Base-by-base conservation (phyloP, 345 rosid genomes). In the Excoecaria agallocha region DNA sequence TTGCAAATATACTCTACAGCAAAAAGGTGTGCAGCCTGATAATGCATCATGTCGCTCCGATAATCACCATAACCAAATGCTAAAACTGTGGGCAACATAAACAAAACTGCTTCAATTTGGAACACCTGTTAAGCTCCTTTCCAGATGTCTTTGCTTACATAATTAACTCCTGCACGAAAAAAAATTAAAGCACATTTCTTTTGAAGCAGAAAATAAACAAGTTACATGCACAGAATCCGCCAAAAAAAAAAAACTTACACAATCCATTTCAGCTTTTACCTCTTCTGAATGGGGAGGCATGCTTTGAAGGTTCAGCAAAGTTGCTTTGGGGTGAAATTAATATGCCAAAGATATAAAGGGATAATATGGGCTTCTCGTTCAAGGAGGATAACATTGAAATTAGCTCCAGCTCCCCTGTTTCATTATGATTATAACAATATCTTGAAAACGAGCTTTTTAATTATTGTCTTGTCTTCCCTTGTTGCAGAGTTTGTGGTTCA, bases 401-500 rank as follows among this genome's bases (percentile, higher is more conserved):
- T 66, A 59, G 65, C 19, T 25, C 57, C 25, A 30, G 9, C 54
- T 56, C 43, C 8, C 11, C n/a, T 17, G 6, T 19, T 63, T 70
- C 57, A 30, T 50, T 39, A 24, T 72, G 72, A 55, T 66, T 22
- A 58, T 6, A 30, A 30, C 30, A 13, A 37, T 11, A 45, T 7
- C 55, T 24, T 48, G 19, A 20, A 66, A 52, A 63, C 60, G 56
- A 69, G 56, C 59, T 1, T 59, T 65, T 69, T 55, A 58, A 61
- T 73, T 41, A 71, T 61, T 77, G 75, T 71, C 43, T 59, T 3
- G 12, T 71, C 46, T 55, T 12, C 61, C 38, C 74, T 24, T 85
- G 79, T 59, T 86, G 88, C 95, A 94, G 97, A 91, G 82, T 89
- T 85, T 50, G 84, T 89, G 81, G 89, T 87, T 77, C 75, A 92